phyloP scores from a whole-genome alignment of 192 early-diverging fungal species.

The Cetraspora pellucida region DNA sequence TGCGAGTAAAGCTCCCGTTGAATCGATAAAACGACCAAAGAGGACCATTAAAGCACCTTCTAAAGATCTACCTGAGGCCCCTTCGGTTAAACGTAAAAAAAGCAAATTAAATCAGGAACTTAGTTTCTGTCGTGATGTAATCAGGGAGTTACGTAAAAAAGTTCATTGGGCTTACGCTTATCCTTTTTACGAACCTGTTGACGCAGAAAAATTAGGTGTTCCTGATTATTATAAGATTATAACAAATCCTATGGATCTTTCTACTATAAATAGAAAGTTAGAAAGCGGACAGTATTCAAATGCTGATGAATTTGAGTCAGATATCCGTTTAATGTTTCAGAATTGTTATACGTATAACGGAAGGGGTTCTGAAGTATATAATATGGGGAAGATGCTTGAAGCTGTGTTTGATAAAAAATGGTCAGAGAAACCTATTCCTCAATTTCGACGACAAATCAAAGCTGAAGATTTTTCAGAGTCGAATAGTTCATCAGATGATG shows the following conservation, averaged over 20 bases:
- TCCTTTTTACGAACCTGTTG: conserved; percentile 85
- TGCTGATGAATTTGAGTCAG: conserved; percentile 63
- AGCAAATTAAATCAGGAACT: conserved; percentile 60
- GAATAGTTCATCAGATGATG: conserved; percentile 37
- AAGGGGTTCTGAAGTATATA: conserved; percentile 56
- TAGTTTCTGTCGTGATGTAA: conserved; percentile 61
- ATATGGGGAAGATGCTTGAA: conserved; percentile 69
- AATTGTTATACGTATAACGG: conserved; percentile 83
- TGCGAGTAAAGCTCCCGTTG: neutral
- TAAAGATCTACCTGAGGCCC: conserved; percentile 52
- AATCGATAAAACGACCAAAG: conserved; percentile 7
- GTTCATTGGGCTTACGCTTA: conserved; percentile 68
- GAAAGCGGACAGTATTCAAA: conserved; percentile 61
- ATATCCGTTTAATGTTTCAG: conserved; percentile 68
- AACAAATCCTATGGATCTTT: conserved; percentile 80
- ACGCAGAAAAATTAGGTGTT: conserved; percentile 78
- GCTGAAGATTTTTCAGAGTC: conserved; percentile 30
- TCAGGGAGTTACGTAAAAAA: conserved; percentile 71
- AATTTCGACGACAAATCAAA: conserved; percentile 31
- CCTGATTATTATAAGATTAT: conserved; percentile 85
- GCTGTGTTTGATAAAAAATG: conserved; percentile 71
- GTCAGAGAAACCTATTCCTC: conserved; percentile 47
- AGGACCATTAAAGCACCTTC: conserved; percentile 23
- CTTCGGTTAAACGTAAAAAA: conserved; percentile 26
- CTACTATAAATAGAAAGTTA: conserved; percentile 66